Base-by-base conservation (phyloP, 306 rosid species). In the Ceratonia siliqua region DNA sequence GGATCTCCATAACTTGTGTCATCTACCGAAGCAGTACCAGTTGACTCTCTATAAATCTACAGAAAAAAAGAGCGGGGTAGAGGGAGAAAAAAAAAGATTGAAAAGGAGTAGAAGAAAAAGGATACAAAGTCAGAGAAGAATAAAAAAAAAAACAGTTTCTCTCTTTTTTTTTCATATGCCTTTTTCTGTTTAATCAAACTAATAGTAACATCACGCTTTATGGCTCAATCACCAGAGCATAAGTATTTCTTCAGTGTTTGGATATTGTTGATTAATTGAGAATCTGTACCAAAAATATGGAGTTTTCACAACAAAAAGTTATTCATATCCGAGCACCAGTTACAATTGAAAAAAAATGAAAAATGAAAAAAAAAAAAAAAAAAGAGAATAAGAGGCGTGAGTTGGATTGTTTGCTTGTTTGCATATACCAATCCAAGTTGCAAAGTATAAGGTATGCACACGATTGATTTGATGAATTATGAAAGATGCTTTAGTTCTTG, bases 1-100 rank as follows among this genome's bases (percentile, higher is more conserved):
- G 98, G 96, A 83, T 92, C 96, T 80, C 98, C 98, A 82, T 82
- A 90, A 73, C 83, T 70, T 11, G 91, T 90, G 76, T 90, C 96
- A 57, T 72, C 85, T 18, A 84, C 43, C 17, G 88, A 72, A 72
- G 98, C 98, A 85, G 94, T 90, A 15, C 98, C 98, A 0, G 87
- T 85, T 0, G 98, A 92, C 72, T 90, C 94, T 82, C 98, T 87
- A 57, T 58, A 88, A 53, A 92, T 85, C 98, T 92, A 83, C 28
- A 56, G 21, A 48, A 79, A 57, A 77, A 39, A 8, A 11, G 18
- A n/a, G n/a, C n/a, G 28, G 12, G 27, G 57, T 54, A 18, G 45
- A 9, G 2, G 43, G 6, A 35, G 25, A 62, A 10, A n/a, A 46
- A 17, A 62, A n/a, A 27, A 39, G 10, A 58, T 58, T 21, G 17